phyloP scores from a whole-genome alignment of 345 rosid genomes.

The Eutrema yunnanense region DNA sequence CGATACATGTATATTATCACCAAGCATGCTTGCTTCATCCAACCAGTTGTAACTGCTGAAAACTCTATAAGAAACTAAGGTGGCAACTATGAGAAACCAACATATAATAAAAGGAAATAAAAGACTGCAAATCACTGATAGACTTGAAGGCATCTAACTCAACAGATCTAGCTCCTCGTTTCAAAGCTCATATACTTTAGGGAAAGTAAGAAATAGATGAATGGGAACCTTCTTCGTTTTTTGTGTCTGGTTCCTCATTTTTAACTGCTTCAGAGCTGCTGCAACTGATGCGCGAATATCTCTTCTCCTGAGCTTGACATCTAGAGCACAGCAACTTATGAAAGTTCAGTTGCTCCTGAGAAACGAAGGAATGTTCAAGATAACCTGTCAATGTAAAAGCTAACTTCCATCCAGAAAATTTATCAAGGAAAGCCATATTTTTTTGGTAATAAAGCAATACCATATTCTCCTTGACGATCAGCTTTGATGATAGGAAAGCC shows the following conservation, averaged over 20 bases:
- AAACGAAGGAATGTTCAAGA: constrained; percentile 18
- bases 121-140: neutral
- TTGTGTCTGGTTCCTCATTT: constrained; percentile 30
- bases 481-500: constrained; percentile 73
- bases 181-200: neutral
- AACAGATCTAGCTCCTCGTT: neutral
- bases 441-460: constrained; percentile 33
- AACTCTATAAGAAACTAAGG: neutral
- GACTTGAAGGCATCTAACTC: neutral
- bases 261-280: constrained; percentile 23
- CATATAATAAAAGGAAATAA: neutral
- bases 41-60: neutral
- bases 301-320: constrained; percentile 59
- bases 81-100: neutral
- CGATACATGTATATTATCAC: neutral
- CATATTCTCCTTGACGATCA: constrained; percentile 60
- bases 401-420: constrained; percentile 1
- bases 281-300: constrained; percentile 32
- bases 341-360: constrained; percentile 75
- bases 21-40: neutral
- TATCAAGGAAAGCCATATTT: constrained; percentile 25
- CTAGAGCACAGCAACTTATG: constrained; percentile 73
- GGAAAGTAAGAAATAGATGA: neutral
- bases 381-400: neutral
- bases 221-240: constrained; percentile 43